Evolutionary conservation across 768 basidiomycete species (phyloP).

Genomic region (Termitomyces sp.): DNA sequence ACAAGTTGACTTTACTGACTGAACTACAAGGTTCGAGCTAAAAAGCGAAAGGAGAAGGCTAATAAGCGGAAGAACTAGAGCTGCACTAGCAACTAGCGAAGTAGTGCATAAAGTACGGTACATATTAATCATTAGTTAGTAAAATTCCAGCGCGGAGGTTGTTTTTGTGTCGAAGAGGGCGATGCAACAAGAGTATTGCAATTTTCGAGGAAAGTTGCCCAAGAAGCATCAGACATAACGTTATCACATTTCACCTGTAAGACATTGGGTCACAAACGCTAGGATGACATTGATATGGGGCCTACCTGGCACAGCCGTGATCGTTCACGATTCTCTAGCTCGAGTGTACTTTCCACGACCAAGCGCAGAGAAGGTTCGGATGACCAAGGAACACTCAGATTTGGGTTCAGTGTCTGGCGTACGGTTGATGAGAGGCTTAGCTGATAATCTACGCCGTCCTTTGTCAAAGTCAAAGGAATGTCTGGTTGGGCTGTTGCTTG

Average conservation of each 20-base stretch:
- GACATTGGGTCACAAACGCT: neutral
- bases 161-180: neutral
- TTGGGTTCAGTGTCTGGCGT: slow-evolving; percentile 34
- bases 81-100: neutral
- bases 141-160: neutral
- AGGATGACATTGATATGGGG: neutral
- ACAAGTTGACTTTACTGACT: slow-evolving; percentile 4
- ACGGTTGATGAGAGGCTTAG: slow-evolving; percentile 44
- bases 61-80: slow-evolving; percentile 42
- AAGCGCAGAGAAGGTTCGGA: slow-evolving; percentile 14
- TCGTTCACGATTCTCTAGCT: slow-evolving; percentile 51
- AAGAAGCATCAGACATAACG: slow-evolving; percentile 29
- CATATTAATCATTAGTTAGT: neutral
- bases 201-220: slow-evolving; percentile 32
- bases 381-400: slow-evolving; percentile 4
- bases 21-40: slow-evolving; percentile 63
- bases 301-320: slow-evolving; percentile 51
- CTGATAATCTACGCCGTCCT: slow-evolving; percentile 35
- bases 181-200: slow-evolving; percentile 34
- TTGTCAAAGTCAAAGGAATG: slow-evolving; percentile 38
- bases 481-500: slow-evolving; percentile 33
- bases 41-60: slow-evolving; percentile 75
- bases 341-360: slow-evolving; percentile 43
- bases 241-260: slow-evolving; percentile 43
- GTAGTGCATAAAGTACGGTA: slow-evolving; percentile 1